Evolutionary conservation across 345 rosid species (phyloP), one percentile per base, ranked within the genome.

Genomic region (Populus euphratica): DNA sequence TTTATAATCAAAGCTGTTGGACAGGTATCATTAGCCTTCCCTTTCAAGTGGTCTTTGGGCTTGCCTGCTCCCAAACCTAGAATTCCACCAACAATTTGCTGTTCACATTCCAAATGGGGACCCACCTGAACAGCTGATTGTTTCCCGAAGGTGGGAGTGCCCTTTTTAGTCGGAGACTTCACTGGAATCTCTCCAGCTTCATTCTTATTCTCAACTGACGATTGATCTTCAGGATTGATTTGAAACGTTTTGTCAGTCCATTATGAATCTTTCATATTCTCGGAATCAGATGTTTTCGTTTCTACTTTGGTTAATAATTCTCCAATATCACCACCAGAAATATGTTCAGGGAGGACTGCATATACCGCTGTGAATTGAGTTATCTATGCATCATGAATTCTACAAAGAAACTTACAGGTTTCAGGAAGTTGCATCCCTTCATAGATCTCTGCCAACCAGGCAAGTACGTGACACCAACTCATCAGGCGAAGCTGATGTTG

Each of bases 1-100:
- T 87, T 88, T 72, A 92, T 81, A 83, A 86, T 81, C 82, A 90
- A 77, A 20, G 92, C 87, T 18, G 91, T 87, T 14, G 84, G 83
- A n/a, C 78, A 80, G 38, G 41, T 87, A 63, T 83, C 76, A 29
- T 54, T 47, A 44, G 63, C 27, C 77, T 77, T 77, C 68, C 73
- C 83, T 33, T 74, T 81, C 67, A 72, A 50, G n/a, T 36, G 50
- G 8, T 61, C 75, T 2, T 43, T 73, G 9, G 69, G 75, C 65
- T 82, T 65, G 72, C 52, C 81, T 68, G 79, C 79, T 47, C 76
- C 81, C 69, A 52, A 47, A 38, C 72, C 54, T 56, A 73, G 66
- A 82, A 73, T 82, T 70, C 70, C 81, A 72, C 73, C 76, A 35
- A 62, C 50, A 72, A 66, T 59, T 56, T 81, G 82, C 73, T 50